These are phyloP conservation scores for Venturia aucupariae DNA, from an alignment of 2,329 filamentous ascomycete genomes.

Conservation along the genomic window DNA sequence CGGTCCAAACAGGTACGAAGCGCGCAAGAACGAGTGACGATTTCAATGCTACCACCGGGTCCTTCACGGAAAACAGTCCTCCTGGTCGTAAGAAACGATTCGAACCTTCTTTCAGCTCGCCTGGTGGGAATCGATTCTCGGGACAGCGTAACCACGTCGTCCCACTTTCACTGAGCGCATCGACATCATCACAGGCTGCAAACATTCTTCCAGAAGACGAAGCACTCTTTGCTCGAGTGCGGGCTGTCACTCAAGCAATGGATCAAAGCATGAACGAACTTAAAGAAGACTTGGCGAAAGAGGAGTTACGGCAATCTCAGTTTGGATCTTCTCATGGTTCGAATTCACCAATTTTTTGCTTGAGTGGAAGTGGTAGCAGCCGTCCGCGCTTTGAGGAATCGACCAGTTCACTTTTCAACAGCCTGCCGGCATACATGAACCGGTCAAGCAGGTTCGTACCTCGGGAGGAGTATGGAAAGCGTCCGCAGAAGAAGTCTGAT, in stretches of 20 bases:
- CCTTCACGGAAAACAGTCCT: not conserved
- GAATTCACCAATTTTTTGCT: not conserved
- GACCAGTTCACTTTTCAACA: not conserved
- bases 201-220: conserved; percentile 10
- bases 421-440: conserved; percentile 3
- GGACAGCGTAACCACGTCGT: not conserved
- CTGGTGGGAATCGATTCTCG: not conserved
- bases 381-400: not conserved
- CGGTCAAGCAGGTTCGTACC: conserved; percentile 14
- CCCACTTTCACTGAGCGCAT: not conserved
- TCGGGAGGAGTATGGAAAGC: conserved; percentile 13
- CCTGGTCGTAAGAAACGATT: conserved; percentile 9
- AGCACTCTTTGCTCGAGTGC: conserved; percentile 4
- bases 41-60: not conserved
- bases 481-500: not conserved
- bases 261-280: conserved; percentile 4
- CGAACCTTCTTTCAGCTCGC: not conserved
- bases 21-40: conserved; percentile 1
- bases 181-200: not conserved
- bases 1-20: not conserved
- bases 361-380: not conserved
- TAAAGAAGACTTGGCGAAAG: conserved; percentile 2
- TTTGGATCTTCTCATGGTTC: not conserved
- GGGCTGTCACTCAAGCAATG: not conserved
- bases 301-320: conserved; percentile 1